Evolutionary conservation across 495 filamentous ascomycete genomes (phyloP).

Genomic region (Recurvomyces mirabilis): DNA sequence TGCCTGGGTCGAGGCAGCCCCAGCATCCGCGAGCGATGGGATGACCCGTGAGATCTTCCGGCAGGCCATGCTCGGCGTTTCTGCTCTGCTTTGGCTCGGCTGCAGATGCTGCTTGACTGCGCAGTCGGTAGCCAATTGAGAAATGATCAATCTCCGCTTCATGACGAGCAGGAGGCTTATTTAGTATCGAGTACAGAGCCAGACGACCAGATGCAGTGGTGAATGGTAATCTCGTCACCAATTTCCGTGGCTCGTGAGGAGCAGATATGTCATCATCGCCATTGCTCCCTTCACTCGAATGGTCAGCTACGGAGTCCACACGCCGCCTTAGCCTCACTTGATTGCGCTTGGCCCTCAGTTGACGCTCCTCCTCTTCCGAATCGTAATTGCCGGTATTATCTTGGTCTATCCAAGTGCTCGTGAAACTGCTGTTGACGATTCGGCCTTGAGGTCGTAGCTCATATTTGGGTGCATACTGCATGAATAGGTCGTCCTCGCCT

Average conservation of each 20-base stretch:
- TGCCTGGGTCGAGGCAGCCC: conserved; percentile 16
- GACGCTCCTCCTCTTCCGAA: conserved; percentile 10
- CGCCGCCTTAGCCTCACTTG: not conserved
- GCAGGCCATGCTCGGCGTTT: not conserved
- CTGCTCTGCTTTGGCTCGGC: no score
- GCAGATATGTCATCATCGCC: not conserved
- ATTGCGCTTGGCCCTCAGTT: not conserved
- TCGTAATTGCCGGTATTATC: conserved; percentile 24
- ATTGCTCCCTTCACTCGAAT: no score
- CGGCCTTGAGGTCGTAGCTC: conserved; percentile 14
- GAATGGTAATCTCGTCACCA: not conserved
- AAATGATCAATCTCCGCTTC: conserved; percentile 1
- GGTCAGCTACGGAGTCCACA: no score
- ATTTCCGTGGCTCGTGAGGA: not conserved
- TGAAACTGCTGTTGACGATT: not conserved
- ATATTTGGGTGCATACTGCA: conserved; percentile 3
- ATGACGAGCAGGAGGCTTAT: not conserved
- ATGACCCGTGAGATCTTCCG: conserved; percentile 18
- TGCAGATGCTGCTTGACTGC: no score
- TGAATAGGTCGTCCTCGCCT: not conserved
- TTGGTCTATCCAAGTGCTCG: conserved; percentile 20
- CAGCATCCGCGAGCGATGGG: conserved; percentile 22
- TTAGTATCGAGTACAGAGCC: not conserved
- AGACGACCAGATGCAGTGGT: no score
- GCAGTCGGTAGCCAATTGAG: not conserved